Conservation (phyloP, 441 rosid genomes). For the Francoa sonchifolia region DNA sequence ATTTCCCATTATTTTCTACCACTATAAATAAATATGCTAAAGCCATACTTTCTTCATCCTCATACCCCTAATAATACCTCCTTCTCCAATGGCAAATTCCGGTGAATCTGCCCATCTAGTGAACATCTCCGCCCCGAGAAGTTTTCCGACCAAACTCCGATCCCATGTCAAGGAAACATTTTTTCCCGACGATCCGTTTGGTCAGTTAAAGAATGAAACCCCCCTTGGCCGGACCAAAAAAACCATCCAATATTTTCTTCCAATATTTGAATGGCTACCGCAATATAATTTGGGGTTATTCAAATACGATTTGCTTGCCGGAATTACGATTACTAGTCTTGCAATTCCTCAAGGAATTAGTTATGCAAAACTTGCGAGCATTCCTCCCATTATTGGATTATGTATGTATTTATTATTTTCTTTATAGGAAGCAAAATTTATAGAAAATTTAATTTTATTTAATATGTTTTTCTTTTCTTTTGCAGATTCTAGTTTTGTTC, state of each 20-base stretch:
- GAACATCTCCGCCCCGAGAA: conserved; percentile 37
- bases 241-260: conserved; percentile 47
- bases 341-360: conserved; percentile 95
- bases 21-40: too few relatives aligned
- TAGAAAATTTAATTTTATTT: background rate
- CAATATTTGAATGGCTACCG: conserved; percentile 74
- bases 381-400: conserved; percentile 79
- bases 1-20: too few relatives aligned
- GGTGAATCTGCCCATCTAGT: too few relatives aligned
- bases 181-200: conserved; percentile 76
- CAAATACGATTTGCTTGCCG: conserved; percentile 62
- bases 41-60: too few relatives aligned
- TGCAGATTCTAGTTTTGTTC: conserved; percentile 80
- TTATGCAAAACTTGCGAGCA: conserved; percentile 61
- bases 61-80: too few relatives aligned
- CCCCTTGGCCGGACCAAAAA: conserved; percentile 16
- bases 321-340: conserved; percentile 79
- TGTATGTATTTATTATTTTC: conserved; percentile 27
- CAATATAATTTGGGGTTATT: conserved; percentile 32
- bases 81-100: too few relatives aligned
- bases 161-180: conserved; percentile 54
- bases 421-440: too few relatives aligned
- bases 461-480: background rate
- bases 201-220: conserved; percentile 26
- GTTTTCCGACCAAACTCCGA: conserved; percentile 27